Base-by-base conservation (phyloP, 1,284 basidiomycete species). In the Rhodofomes roseus region DNA sequence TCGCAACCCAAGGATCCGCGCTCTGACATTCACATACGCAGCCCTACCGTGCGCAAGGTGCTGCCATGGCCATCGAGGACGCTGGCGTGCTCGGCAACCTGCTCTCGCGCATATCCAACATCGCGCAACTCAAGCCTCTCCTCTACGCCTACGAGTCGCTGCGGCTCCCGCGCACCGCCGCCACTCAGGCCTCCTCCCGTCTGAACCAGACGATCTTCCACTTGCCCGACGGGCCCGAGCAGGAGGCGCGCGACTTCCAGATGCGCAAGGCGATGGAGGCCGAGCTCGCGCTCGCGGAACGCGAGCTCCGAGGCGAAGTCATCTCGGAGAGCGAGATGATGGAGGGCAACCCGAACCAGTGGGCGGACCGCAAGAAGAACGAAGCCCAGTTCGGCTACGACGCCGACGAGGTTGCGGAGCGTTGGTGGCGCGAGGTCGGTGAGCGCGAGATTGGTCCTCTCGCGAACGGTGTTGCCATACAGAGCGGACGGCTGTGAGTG, bases 11-110 rank as follows among this genome's bases (percentile, higher is more conserved):
- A 81, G 56, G 79, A 68, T 25, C 20, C 50, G 14, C 48, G 12
- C 23, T 23, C 55, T 22, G 43, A 37, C 25, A 7, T 36, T 22
- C 23, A 18, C 18, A 37, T 11, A 5, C 25, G 2, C 63, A 87
- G 84, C 87, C 87, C 4, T 87, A 87, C 69, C 81, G 84, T 44
- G 87, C 85, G 0, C 86, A 88, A 69, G 87, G 86, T 16, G 81
- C 85, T 18, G 84, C 86, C 4, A 87, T 89, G 78, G 86, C 86
- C 0, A 76, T 89, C 57, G 86, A 89, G 71, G 87, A 89, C 60
- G 85, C 81, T 0, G 84, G 82, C 0, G 82, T 86, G 0, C 75
- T 89, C 34, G 87, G 85, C 0, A 78, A 78, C 54, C 76, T 87
- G 11, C 77, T 88, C 63, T 81, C 82, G 2, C 78, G 72, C 25